These are phyloP conservation scores for Solanum piurae DNA, from an alignment of 257 asterid genomes.

Conservation along the genomic window DNA sequence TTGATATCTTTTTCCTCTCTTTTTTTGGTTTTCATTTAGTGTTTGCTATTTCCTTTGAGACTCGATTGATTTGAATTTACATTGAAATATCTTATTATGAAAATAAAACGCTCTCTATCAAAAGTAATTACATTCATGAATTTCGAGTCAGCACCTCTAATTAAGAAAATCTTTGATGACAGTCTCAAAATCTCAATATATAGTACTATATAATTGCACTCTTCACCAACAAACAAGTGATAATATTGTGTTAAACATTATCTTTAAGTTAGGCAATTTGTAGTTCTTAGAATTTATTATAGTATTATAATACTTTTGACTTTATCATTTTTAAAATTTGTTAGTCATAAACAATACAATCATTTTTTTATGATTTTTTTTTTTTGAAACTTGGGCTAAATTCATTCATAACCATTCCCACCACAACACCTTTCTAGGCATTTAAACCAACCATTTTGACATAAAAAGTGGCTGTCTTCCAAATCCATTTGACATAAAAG, in stretches of 20 bases:
- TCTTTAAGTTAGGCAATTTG: background rate
- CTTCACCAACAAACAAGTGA: background rate
- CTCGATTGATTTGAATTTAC: background rate
- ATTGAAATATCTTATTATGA: background rate
- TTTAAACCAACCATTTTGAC: background rate
- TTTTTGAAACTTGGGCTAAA: too few species aligned
- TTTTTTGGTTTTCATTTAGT: background rate
- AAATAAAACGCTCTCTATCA: background rate
- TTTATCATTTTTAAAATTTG: background rate
- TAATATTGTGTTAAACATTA: background rate
- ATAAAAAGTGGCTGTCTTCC: background rate
- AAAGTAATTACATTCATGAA: background rate
- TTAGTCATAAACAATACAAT: background rate
- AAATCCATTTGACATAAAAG: background rate
- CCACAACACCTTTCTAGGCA: background rate
- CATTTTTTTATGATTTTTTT: background rate
- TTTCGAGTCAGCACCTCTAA: background rate
- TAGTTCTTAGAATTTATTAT: background rate
- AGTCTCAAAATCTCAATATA: background rate
- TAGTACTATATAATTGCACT: background rate
- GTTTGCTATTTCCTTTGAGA: rapidly evolving
- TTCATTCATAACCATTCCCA: background rate
- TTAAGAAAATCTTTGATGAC: background rate
- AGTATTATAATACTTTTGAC: background rate
- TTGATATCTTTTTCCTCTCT: rapidly evolving